Conservation (phyloP, 169 alveolate genomes). For the Plasmodium falciparum region DNA sequence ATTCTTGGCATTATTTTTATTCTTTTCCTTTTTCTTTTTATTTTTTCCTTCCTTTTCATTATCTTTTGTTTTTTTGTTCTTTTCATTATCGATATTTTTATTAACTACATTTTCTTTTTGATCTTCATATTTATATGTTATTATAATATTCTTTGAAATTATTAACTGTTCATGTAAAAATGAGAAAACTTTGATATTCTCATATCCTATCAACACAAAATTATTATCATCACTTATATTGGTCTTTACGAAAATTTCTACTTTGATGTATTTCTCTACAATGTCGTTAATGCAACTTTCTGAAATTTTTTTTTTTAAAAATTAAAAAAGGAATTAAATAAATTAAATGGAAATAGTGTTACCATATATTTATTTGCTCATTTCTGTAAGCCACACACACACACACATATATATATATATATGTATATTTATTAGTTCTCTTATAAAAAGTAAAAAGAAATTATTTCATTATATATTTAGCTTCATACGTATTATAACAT, state of each 20-base stretch:
- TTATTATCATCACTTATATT: slow-evolving; percentile 15
- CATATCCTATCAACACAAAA: slow-evolving; percentile 34
- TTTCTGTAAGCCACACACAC: too few relatives aligned
- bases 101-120: not conserved
- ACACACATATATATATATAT: too few relatives aligned
- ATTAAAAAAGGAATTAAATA: not conserved
- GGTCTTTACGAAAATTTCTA: slow-evolving; percentile 33
- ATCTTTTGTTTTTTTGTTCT: slow-evolving; percentile 8
- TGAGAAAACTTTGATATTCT: slow-evolving; percentile 40
- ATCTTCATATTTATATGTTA: slow-evolving; percentile 37
- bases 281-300: slow-evolving; percentile 53
- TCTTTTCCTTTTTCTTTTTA: slow-evolving; percentile 42
- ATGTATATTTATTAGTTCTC: too few relatives aligned
- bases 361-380: too few relatives aligned
- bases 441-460: not conserved
- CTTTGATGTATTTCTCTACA: slow-evolving; percentile 16
- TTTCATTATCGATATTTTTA: not conserved
- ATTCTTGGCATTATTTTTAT: slow-evolving; percentile 17
- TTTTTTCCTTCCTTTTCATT: slow-evolving; percentile 22
- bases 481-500: not conserved
- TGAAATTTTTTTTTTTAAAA: not conserved
- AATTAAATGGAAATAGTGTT: not conserved
- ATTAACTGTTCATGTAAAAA: slow-evolving; percentile 71
- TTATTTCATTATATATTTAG: not conserved
- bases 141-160: slow-evolving; percentile 25